phyloP scores from a whole-genome alignment of 1,284 basidiomycete species.

The Irpex lacteus region DNA sequence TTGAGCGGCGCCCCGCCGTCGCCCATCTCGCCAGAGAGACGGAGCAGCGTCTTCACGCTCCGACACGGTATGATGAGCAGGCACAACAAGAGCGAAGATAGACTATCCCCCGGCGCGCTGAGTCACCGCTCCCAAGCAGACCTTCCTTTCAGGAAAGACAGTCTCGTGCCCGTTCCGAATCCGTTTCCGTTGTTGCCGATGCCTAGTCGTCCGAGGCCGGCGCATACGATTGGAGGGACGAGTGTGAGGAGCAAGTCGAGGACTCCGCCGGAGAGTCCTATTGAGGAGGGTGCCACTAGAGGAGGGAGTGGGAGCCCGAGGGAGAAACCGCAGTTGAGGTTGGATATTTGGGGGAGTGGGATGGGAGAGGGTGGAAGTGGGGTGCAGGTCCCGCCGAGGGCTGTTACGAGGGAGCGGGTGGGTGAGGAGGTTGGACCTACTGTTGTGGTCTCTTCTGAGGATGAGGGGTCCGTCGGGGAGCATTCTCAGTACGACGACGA shows the following conservation, averaged over 20 bases:
- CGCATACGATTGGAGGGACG: not conserved
- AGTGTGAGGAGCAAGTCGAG: not conserved
- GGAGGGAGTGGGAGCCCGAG: not conserved
- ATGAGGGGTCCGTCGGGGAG: slow-evolving; percentile 1
- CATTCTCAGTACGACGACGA: slow-evolving; percentile 10
- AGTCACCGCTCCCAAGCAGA: not conserved
- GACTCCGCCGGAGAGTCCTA: not conserved
- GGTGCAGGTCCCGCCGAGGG: not conserved
- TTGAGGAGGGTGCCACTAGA: not conserved
- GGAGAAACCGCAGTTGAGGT: not conserved
- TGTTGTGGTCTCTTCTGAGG: not conserved
- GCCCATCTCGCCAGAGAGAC: not conserved
- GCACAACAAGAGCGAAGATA: not conserved
- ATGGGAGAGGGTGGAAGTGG: not conserved
- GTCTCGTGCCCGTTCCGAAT: not conserved
- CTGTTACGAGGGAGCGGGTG: not conserved
- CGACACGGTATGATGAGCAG: not conserved
- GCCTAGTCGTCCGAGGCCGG: not conserved
- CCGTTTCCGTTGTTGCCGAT: not conserved
- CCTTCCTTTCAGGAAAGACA: not conserved
- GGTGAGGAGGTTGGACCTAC: not conserved
- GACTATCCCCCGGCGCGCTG: not conserved
- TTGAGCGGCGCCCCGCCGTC: no score
- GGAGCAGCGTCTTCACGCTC: not conserved
- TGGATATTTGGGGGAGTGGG: not conserved